Conservation (phyloP, 768 basidiomycete genomes). For the Agaricus blazei region DNA sequence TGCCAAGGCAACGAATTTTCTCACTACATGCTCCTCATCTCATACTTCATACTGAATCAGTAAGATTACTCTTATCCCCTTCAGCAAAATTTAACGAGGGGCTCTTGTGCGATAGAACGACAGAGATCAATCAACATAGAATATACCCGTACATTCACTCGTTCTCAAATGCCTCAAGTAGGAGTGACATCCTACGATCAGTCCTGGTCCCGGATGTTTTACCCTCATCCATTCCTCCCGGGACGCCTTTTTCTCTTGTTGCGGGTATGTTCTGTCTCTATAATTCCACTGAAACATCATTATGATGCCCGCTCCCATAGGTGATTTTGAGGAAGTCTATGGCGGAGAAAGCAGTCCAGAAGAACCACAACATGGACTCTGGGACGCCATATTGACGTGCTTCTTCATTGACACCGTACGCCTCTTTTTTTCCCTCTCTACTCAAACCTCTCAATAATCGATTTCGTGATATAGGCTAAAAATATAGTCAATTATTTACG, state of each 20-base stretch:
- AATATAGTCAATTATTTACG: slow-evolving; percentile 89
- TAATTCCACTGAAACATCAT: background rate
- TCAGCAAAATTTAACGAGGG: background rate
- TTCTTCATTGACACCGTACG: slow-evolving; percentile 95
- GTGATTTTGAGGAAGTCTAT: slow-evolving; percentile 93
- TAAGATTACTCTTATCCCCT: slow-evolving; percentile 25
- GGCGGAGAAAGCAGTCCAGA: slow-evolving; percentile 48
- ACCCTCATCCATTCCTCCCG: slow-evolving; percentile 63
- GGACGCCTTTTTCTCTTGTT: slow-evolving; percentile 74
- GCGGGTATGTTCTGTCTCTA: slow-evolving; percentile 50
- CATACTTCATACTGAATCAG: slow-evolving; percentile 86
- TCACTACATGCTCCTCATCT: slow-evolving; percentile 90
- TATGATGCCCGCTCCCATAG: slow-evolving; percentile 26
- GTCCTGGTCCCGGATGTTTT: slow-evolving; percentile 80
- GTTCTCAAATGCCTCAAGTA: slow-evolving; percentile 74
- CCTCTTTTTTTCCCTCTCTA: background rate
- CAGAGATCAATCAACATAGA: slow-evolving; percentile 59
- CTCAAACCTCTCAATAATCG: background rate
- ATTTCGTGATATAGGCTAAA: slow-evolving; percentile 53
- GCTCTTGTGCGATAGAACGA: slow-evolving; percentile 40
- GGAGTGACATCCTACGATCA: slow-evolving; percentile 55
- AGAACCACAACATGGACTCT: slow-evolving; percentile 70
- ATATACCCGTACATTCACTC: slow-evolving; percentile 91
- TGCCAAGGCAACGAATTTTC: slow-evolving; percentile 97
- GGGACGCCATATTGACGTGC: slow-evolving; percentile 90